Evolutionary conservation across 169 alveolate genomes (phyloP).

Genomic region (Plasmodium falciparum): DNA sequence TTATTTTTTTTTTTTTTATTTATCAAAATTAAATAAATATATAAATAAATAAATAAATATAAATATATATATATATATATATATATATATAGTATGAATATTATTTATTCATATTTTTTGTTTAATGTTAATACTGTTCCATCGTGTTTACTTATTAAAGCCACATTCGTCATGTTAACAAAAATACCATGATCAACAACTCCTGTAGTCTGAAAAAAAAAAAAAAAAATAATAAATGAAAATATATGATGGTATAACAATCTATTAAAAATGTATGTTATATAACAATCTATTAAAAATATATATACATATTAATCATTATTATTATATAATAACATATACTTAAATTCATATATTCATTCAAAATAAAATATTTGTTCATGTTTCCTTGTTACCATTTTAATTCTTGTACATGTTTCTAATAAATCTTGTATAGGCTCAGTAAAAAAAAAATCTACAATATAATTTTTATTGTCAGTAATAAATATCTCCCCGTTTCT

Average conservation of each 20-base stretch:
- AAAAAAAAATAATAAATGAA: not conserved
- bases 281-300: not conserved
- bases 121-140: constrained; percentile 77
- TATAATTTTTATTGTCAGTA: constrained; percentile 82
- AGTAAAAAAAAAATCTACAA: constrained; percentile 82
- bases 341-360: not conserved
- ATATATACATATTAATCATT: not conserved
- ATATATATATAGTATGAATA: too few relatives aligned
- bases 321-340: not conserved
- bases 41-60: too few relatives aligned
- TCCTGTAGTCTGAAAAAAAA: constrained; percentile 82
- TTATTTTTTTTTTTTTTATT: too few relatives aligned
- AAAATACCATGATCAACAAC: constrained; percentile 88
- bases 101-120: not conserved
- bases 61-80: too few relatives aligned
- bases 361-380: not conserved
- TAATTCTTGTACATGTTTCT: constrained; percentile 76
- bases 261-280: not conserved
- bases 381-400: constrained; percentile 41
- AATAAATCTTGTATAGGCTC: constrained; percentile 66
- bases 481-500: constrained; percentile 79
- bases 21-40: too few relatives aligned
- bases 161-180: constrained; percentile 82
- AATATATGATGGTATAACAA: not conserved
- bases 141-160: constrained; percentile 83